phyloP scores from a whole-genome alignment of 192 early-diverging fungal genomes.

The Funneliformis geosporum region DNA sequence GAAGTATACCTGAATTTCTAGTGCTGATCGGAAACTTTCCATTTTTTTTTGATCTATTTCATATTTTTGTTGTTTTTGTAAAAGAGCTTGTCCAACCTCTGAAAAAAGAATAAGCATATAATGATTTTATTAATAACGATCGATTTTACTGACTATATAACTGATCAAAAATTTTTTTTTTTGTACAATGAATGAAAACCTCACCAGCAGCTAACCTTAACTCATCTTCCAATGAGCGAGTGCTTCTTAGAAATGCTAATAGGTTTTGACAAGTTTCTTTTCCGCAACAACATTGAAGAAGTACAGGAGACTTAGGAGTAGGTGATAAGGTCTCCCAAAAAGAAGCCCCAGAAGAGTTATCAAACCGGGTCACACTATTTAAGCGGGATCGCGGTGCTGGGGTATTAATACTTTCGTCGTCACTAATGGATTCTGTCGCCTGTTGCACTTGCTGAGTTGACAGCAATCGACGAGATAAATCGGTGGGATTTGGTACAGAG shows the following conservation, averaged over 20 bases:
- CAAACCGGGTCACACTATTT: slow-evolving; percentile 13
- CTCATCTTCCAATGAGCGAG: slow-evolving; percentile 40
- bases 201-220: slow-evolving; percentile 48
- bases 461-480: not conserved
- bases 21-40: slow-evolving; percentile 27
- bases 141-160: no score
- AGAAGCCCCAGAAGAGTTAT: not conserved
- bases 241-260: not conserved
- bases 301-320: slow-evolving; percentile 14
- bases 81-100: slow-evolving; percentile 51
- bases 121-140: not conserved
- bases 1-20: slow-evolving; percentile 40
- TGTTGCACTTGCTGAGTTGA: slow-evolving; percentile 7
- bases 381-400: slow-evolving; percentile 10
- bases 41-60: slow-evolving; percentile 39
- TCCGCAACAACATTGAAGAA: slow-evolving; percentile 37
- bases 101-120: not conserved
- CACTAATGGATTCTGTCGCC: not conserved
- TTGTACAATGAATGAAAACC: not conserved
- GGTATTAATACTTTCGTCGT: not conserved
- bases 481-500: slow-evolving; percentile 8
- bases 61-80: slow-evolving; percentile 45
- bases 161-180: no score
- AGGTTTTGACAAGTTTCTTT: slow-evolving; percentile 28
- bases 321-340: slow-evolving; percentile 26